These are phyloP conservation scores for Penicillium psychrosexuale DNA, from an alignment of 2,329 filamentous ascomycete species.

Conservation along the genomic window DNA sequence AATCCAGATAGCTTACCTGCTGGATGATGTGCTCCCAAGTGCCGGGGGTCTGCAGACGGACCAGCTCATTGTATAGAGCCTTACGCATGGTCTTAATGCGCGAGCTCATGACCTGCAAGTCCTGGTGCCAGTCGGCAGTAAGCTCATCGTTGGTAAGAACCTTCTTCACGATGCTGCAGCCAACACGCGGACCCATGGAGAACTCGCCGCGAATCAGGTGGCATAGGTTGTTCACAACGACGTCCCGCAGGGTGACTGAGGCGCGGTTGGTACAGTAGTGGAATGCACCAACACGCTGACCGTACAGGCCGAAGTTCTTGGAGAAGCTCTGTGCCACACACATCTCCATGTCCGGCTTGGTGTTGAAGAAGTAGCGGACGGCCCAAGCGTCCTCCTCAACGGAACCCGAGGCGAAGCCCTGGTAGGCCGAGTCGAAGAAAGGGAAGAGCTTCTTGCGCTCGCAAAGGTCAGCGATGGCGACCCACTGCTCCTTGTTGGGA, in stretches of 20 bases:
- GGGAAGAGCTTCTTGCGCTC: constrained; percentile 82
- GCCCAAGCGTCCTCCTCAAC: constrained; percentile 81
- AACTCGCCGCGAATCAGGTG: constrained; percentile 41
- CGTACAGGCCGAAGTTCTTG: constrained; percentile 77
- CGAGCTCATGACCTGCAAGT: constrained; percentile 86
- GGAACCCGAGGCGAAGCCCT: constrained; percentile 92
- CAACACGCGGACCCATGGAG: constrained; percentile 69
- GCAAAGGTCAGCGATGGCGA: constrained; percentile 75
- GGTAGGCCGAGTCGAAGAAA: constrained; percentile 97
- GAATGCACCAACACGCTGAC: constrained; percentile 91
- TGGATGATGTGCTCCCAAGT: constrained; percentile 98
- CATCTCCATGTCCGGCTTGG: constrained; percentile 66
- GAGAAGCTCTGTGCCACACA: constrained; percentile 59
- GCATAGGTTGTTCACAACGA: constrained; percentile 39
- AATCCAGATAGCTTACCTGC: constrained; percentile 59
- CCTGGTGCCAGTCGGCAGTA: constrained; percentile 84
- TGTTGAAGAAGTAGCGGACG: constrained; percentile 84
- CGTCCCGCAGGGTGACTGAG: constrained; percentile 27
- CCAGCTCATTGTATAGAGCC: constrained; percentile 73
- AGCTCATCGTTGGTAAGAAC: constrained; percentile 75
- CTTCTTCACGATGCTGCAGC: constrained; percentile 77
- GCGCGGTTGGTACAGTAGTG: constrained; percentile 53
- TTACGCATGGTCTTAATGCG: constrained; percentile 90
- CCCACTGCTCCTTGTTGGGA: constrained; percentile 89
- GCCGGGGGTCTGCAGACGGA: constrained; percentile 79